Percentiles rank a stretch among this genome's conserved stretches.
phyloP scores from a whole-genome alignment of 805 yeast species.

The Candida schatavii region DNA sequence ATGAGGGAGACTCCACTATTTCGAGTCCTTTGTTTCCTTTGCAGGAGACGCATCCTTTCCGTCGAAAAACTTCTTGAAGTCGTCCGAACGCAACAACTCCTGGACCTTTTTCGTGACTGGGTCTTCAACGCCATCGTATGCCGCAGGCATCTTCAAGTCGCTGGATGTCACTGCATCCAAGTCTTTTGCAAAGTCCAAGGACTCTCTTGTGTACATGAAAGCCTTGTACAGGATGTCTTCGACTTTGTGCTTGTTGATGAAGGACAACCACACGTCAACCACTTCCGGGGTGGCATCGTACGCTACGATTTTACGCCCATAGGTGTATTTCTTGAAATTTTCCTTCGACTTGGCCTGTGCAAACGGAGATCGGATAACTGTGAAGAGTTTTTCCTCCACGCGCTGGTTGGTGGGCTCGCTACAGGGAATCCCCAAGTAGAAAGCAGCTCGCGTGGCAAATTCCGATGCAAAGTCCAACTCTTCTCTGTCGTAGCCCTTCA shows the following conservation, averaged over 20 bases:
- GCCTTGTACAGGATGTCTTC: constrained; percentile 86
- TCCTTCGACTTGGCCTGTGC: constrained; percentile 93
- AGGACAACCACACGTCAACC: constrained; percentile 76
- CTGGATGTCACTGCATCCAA: constrained; percentile 26
- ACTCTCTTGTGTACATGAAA: constrained; percentile 42
- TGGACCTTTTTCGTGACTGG: constrained; percentile 65
- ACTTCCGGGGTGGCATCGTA: constrained; percentile 86
- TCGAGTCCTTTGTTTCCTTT: not conserved
- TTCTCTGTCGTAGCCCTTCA: constrained; percentile 68
- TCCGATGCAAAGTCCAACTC: constrained; percentile 75
- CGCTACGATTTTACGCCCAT: constrained; percentile 66
- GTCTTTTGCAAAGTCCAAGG: constrained; percentile 23
- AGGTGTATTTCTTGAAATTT: constrained; percentile 87
- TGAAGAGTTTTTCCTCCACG: constrained; percentile 81
- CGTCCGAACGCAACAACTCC: constrained; percentile 68
- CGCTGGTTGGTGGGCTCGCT: constrained; percentile 68
- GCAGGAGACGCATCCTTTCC: constrained; percentile 5
- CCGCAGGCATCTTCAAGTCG: constrained; percentile 30
- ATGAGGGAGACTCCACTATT: too few species aligned
- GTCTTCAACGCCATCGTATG: constrained; percentile 32
- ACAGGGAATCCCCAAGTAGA: constrained; percentile 83
- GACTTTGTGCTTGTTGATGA: constrained; percentile 70
- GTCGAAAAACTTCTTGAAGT: constrained; percentile 57
- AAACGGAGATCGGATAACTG: constrained; percentile 90
- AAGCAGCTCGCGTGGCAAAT: constrained; percentile 87